Conservation (phyloP, 129 eudicot genomes). For the Flaveria trinervia region DNA sequence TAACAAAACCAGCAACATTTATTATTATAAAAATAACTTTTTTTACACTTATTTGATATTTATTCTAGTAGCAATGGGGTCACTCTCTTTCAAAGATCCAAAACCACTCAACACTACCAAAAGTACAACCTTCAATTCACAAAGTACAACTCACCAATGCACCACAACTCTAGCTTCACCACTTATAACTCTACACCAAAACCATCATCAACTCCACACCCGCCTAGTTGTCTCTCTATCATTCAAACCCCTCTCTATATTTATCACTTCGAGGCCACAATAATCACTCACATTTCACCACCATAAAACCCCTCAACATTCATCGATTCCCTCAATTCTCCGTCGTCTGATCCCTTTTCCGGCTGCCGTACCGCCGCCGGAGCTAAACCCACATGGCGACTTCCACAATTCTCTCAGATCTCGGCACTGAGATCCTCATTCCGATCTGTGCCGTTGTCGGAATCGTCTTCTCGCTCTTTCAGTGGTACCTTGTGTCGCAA, state of each 20-base stretch:
- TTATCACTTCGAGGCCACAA: constrained; percentile 36
- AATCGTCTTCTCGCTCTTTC: constrained; percentile 54
- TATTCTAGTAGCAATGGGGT: neutral
- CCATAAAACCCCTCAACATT: constrained; percentile 19
- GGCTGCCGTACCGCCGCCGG: constrained; percentile 9
- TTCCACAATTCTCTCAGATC: constrained; percentile 54
- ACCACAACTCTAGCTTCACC: neutral
- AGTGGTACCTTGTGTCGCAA: constrained; percentile 61
- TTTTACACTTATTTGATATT: neutral
- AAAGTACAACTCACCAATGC: neutral
- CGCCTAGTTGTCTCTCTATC: constrained; percentile 33
- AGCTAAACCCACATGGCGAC: constrained; percentile 37
- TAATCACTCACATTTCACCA: constrained; percentile 21
- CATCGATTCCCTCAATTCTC: constrained; percentile 6
- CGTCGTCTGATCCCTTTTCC: neutral
- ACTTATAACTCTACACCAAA: constrained; percentile 8
- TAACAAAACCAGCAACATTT: too few species aligned
- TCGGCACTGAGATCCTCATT: constrained; percentile 56
- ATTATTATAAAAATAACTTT: too few species aligned
- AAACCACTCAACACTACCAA: neutral
- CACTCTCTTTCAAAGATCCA: constrained; percentile 13
- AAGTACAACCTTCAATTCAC: neutral
- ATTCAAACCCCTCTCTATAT: constrained; percentile 30
- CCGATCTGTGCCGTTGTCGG: constrained; percentile 71
- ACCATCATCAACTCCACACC: constrained; percentile 30